phyloP scores from a whole-genome alignment of 208 protist species.

The Trypanosoma vivax region DNA sequence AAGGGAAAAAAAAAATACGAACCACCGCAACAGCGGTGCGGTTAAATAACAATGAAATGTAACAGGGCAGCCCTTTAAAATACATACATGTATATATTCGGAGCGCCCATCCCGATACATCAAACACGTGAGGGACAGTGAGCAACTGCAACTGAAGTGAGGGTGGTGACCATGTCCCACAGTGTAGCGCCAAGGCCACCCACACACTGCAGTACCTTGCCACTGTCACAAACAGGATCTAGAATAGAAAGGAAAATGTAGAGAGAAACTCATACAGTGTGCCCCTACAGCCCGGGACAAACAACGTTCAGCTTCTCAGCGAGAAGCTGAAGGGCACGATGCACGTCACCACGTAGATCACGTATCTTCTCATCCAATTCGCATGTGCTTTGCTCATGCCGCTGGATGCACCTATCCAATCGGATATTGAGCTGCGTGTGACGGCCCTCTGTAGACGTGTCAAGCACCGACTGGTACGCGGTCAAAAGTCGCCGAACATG shows the following conservation, averaged over 20 bases:
- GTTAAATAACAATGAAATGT: too few relatives aligned
- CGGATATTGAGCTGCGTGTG: conserved; percentile 37
- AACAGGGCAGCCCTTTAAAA: too few relatives aligned
- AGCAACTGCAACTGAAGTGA: too few relatives aligned
- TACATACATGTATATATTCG: too few relatives aligned
- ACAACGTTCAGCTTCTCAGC: conserved; percentile 66
- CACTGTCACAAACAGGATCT: neutral
- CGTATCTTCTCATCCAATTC: conserved; percentile 47
- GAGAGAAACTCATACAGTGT: neutral
- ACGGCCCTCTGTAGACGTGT: conserved; percentile 57
- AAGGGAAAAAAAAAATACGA: too few relatives aligned
- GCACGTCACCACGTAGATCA: conserved; percentile 53
- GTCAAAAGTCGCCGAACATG: conserved; percentile 68
- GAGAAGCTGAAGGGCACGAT: conserved; percentile 53
- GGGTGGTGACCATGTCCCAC: too few relatives aligned
- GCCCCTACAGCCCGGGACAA: conserved; percentile 38
- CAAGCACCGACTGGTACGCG: conserved; percentile 65
- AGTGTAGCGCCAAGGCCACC: too few relatives aligned
- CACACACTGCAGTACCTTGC: too few relatives aligned
- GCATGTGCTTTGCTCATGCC: conserved; percentile 44
- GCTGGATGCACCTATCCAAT: conserved; percentile 23
- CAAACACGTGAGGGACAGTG: too few relatives aligned
- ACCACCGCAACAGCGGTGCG: too few relatives aligned
- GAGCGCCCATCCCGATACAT: too few relatives aligned
- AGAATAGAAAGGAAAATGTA: conserved; percentile 5